phyloP scores from a whole-genome alignment of 345 rosid species.

The Eucalyptus pauciflora region DNA sequence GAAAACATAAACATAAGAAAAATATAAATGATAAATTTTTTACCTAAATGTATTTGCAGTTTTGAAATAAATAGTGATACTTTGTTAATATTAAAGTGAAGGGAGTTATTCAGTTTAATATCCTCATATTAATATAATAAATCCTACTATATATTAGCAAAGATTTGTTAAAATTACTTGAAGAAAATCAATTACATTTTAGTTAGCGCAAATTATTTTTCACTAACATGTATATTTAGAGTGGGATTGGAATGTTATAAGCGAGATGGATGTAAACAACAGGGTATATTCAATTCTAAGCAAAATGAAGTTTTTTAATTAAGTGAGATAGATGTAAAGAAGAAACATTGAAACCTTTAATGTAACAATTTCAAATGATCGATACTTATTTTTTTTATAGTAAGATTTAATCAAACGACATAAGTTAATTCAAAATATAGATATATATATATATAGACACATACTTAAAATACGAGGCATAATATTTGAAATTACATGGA shows the following conservation, averaged over 20 bases:
- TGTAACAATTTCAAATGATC: neutral
- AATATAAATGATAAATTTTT: neutral
- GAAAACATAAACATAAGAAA: neutral
- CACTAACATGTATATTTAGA: no score
- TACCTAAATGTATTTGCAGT: no score
- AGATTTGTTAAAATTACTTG: neutral
- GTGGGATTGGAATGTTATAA: no score
- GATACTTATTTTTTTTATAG: no score
- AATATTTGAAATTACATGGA: no score
- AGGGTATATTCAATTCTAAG: neutral
- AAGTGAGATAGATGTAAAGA: neutral
- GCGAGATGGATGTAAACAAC: neutral
- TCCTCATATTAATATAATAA: neutral
- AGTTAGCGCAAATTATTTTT: no score
- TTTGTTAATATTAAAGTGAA: neutral
- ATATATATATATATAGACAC: no score
- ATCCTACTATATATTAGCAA: neutral
- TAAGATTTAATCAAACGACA: neutral
- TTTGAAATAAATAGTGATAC: neutral
- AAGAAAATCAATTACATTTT: neutral
- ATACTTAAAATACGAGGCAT: neutral
- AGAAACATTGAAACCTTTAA: neutral
- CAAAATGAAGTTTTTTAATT: neutral
- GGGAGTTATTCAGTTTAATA: neutral
- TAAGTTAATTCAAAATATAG: no score